Conservation (phyloP, 2,329 filamentous ascomycete species). For the Alternaria consortialis region DNA sequence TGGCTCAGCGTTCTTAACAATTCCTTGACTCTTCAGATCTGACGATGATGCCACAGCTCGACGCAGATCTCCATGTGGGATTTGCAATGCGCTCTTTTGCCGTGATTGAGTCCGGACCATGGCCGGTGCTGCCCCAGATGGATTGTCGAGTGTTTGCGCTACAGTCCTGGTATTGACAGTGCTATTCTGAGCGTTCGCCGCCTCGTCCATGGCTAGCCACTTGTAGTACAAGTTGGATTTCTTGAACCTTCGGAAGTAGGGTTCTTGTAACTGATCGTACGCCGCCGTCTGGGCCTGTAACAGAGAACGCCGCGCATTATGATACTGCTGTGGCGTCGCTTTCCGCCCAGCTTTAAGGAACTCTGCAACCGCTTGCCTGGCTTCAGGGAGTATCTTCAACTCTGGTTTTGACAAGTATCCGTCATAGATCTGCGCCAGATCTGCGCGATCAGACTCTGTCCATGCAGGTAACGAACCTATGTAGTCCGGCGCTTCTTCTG, state of each 20-base stretch:
- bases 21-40: slow-evolving; percentile 63
- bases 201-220: slow-evolving; percentile 87
- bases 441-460: slow-evolving; percentile 83
- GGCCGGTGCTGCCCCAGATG: slow-evolving; percentile 38
- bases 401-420: slow-evolving; percentile 85
- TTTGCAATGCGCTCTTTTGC: slow-evolving; percentile 47
- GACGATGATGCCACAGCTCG: slow-evolving; percentile 68
- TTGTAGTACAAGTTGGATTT: slow-evolving; percentile 96
- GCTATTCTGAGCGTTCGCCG: slow-evolving; percentile 47
- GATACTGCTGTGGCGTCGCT: slow-evolving; percentile 83
- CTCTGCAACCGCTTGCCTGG: slow-evolving; percentile 73
- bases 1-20: slow-evolving; percentile 55
- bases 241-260: slow-evolving; percentile 85
- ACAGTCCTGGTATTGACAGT: slow-evolving; percentile 37
- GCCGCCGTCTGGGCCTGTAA: slow-evolving; percentile 82
- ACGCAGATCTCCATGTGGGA: slow-evolving; percentile 61
- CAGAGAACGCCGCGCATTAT: slow-evolving; percentile 81
- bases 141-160: slow-evolving; percentile 39
- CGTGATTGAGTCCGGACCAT: slow-evolving; percentile 60
- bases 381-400: slow-evolving; percentile 76
- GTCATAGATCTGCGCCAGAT: slow-evolving; percentile 90
- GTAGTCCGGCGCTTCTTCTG: slow-evolving; percentile 70
- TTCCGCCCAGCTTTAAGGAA: slow-evolving; percentile 81
- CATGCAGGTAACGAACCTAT: slow-evolving; percentile 65
- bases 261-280: slow-evolving; percentile 82